phyloP scores from a whole-genome alignment of 2,329 filamentous ascomycete species.

The Atkinsonella texensis region DNA sequence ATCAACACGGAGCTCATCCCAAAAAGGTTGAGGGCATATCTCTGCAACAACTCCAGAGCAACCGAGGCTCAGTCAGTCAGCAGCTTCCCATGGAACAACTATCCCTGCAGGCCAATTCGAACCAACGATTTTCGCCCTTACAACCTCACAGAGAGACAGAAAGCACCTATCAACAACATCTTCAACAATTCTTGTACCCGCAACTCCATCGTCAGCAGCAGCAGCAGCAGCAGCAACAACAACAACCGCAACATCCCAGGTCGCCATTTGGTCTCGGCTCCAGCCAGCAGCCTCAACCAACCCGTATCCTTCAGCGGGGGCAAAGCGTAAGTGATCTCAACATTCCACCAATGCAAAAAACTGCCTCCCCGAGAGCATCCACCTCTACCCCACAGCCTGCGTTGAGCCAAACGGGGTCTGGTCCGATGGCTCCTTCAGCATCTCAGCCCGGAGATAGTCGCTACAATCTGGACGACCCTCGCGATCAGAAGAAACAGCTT shows the following conservation, averaged over 20 bases:
- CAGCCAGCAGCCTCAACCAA: conserved; percentile 11
- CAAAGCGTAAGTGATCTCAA: conserved; percentile 16
- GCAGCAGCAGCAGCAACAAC: conserved; percentile 1
- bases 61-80: background rate
- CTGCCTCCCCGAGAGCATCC: conserved; percentile 13
- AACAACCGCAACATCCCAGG: background rate
- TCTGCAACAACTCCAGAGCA: conserved; percentile 1
- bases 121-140: conserved; percentile 8
- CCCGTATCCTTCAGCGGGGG: conserved; percentile 25
- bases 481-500: conserved; percentile 25
- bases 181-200: conserved; percentile 9
- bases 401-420: conserved; percentile 2
- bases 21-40: background rate
- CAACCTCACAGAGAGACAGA: conserved; percentile 6
- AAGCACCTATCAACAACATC: background rate
- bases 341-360: background rate
- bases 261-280: background rate
- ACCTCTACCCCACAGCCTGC: conserved; percentile 10
- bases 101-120: conserved; percentile 10
- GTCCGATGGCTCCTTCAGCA: background rate
- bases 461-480: conserved; percentile 15
- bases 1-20: background rate
- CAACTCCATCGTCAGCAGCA: background rate
- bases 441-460: background rate
- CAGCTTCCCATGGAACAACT: conserved; percentile 12